Evolutionary conservation across 169 alveolate species (phyloP).

Genomic region (Plasmodium sp.): DNA sequence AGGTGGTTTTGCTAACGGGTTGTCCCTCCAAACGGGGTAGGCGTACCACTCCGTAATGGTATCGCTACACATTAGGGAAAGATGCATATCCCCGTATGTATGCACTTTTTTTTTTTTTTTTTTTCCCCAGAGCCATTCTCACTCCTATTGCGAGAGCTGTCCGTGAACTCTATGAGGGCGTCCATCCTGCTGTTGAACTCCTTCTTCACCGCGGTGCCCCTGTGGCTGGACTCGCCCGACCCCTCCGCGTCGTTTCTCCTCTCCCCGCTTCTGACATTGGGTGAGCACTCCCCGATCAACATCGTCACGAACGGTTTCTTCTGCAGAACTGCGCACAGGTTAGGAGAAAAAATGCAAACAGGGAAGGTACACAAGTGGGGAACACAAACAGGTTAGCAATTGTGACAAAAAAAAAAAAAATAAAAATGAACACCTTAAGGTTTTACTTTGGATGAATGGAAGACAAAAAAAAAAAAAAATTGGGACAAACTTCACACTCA

Average conservation of each 20-base stretch:
- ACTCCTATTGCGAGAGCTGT: constrained; percentile 27
- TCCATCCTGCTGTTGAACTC: constrained; percentile 42
- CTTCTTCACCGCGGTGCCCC: neutral
- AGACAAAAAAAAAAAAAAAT: neutral
- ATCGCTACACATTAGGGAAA: neutral
- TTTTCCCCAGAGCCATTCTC: neutral
- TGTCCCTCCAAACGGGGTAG: neutral
- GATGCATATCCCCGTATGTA: neutral
- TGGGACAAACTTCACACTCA: neutral
- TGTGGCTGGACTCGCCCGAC: neutral
- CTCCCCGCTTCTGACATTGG: neutral
- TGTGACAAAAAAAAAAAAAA: neutral
- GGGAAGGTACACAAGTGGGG: neutral
- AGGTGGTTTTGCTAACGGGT: neutral
- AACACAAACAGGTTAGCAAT: neutral
- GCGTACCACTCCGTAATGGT: neutral
- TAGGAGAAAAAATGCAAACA: neutral
- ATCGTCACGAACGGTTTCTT: neutral
- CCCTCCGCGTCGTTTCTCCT: neutral
- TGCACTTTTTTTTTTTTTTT: neutral
- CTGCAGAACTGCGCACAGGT: neutral
- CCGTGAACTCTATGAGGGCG: constrained; percentile 37
- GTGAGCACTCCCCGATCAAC: neutral
- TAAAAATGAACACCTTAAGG: neutral
- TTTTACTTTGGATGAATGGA: neutral